Percentiles rank a stretch among this genome's conserved stretches.
These are phyloP conservation scores for Xylaria sp. DNA, from an alignment of 2,329 filamentous ascomycete genomes.

Conservation along the genomic window DNA sequence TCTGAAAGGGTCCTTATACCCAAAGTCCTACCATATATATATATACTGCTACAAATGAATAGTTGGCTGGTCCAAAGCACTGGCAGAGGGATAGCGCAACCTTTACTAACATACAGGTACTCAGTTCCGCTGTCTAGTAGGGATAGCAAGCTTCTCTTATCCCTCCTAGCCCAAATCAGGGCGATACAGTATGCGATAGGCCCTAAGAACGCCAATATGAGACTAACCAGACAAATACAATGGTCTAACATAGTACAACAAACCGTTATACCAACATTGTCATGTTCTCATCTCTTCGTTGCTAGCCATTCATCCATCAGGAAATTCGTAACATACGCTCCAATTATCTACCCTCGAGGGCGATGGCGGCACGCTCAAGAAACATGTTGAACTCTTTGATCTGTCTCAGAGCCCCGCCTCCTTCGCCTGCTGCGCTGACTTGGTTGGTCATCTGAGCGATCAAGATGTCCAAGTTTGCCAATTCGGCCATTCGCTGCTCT, in stretches of 20 bases:
- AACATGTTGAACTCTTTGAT: constrained; percentile 72
- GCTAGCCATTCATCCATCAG: constrained; percentile 2
- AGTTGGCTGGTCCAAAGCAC: too few relatives aligned
- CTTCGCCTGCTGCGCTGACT: constrained; percentile 60
- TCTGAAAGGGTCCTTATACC: too few relatives aligned
- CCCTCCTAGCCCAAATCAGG: not conserved
- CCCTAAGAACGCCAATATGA: not conserved
- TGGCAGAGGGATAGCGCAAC: too few relatives aligned
- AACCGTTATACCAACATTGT: constrained; percentile 11
- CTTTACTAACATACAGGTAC: too few relatives aligned
- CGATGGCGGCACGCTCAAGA: constrained; percentile 68
- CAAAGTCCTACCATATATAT: too few relatives aligned
- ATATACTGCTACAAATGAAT: too few relatives aligned
- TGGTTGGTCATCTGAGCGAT: constrained; percentile 66
- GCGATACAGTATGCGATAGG: not conserved
- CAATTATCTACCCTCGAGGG: constrained; percentile 59
- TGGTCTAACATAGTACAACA: not conserved
- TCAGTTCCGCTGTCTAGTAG: too few relatives aligned
- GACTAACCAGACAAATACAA: not conserved
- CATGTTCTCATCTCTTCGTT: constrained; percentile 30
- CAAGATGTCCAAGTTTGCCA: constrained; percentile 67
- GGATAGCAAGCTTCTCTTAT: too few relatives aligned
- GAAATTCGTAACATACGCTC: not conserved
- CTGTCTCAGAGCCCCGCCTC: constrained; percentile 65
- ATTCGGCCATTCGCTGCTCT: constrained; percentile 61